phyloP scores from a whole-genome alignment of 2,329 filamentous ascomycete species.

The Botrytis elliptica region DNA sequence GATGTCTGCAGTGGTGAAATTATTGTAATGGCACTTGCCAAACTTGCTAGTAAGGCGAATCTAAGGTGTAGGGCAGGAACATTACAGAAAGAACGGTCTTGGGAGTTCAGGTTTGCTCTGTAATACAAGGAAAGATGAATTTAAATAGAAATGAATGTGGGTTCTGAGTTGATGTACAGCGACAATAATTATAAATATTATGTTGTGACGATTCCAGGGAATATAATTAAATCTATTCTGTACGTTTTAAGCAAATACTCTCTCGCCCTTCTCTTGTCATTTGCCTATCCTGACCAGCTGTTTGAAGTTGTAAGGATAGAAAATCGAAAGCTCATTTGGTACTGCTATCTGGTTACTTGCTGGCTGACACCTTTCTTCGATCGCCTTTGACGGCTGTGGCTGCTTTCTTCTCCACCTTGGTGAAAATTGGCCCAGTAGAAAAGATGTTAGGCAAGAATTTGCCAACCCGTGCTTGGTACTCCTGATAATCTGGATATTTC shows the following conservation, averaged over 20 bases:
- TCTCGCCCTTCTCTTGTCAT: not conserved
- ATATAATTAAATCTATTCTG: not conserved
- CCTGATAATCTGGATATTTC: slow-evolving; percentile 86
- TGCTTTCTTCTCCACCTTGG: slow-evolving; percentile 12
- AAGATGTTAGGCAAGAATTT: slow-evolving; percentile 68
- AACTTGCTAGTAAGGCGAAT: not conserved
- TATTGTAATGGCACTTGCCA: not conserved
- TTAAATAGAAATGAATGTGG: not conserved
- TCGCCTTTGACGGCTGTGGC: not conserved
- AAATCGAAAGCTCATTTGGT: not conserved
- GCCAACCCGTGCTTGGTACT: slow-evolving; percentile 80
- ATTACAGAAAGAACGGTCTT: not conserved
- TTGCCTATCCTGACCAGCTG: not conserved
- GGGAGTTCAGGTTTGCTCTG: not conserved
- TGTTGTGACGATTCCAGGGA: not conserved
- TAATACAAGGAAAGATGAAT: not conserved
- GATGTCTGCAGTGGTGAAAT: not conserved
- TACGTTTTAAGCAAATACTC: not conserved
- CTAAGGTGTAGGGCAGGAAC: not conserved
- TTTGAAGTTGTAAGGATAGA: not conserved
- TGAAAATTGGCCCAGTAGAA: not conserved
- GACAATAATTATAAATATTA: not conserved
- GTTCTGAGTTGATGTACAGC: not conserved
- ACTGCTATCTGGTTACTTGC: slow-evolving; percentile 11
- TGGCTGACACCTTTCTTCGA: not conserved